A percentile compares a stretch with the other conserved stretches of the same genome.
Evolutionary conservation across 2,329 filamentous ascomycete species (phyloP).

Genomic region (Biscogniauxia mediterranea): DNA sequence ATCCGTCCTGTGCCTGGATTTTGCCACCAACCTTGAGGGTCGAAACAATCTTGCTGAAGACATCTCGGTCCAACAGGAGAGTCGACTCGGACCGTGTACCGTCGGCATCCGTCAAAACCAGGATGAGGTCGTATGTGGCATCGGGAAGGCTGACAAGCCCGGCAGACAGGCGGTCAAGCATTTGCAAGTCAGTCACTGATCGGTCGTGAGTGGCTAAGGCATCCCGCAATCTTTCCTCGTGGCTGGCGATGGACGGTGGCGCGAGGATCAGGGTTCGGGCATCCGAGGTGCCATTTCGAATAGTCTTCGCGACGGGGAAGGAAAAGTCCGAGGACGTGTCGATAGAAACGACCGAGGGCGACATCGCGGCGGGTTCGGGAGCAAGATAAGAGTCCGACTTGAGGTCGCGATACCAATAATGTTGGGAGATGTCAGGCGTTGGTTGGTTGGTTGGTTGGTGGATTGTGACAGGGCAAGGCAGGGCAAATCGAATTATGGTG

Average conservation of each 20-base stretch:
- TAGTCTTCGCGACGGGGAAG: neutral
- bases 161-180: constrained; percentile 89
- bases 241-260: constrained; percentile 83
- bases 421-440: constrained; percentile 1
- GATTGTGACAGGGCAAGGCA: no score
- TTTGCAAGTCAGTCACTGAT: constrained; percentile 81
- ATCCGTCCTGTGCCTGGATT: constrained; percentile 67
- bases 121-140: constrained; percentile 77
- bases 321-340: constrained; percentile 25
- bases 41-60: constrained; percentile 67
- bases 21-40: constrained; percentile 69
- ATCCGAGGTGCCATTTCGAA: neutral
- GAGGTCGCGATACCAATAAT: constrained; percentile 1
- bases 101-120: constrained; percentile 79
- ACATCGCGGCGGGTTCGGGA: constrained; percentile 38
- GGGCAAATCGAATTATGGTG: neutral
- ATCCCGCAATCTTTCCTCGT: constrained; percentile 72
- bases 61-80: constrained; percentile 61
- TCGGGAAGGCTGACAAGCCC: constrained; percentile 76
- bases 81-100: constrained; percentile 64
- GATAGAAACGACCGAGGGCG: constrained; percentile 48
- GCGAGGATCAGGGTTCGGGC: constrained; percentile 77
- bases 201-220: constrained; percentile 74
- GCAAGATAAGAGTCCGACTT: constrained; percentile 10
- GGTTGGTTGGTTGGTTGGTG: neutral